phyloP scores from a whole-genome alignment of 176 grass and related monocot species.

The Themeda triandra region DNA sequence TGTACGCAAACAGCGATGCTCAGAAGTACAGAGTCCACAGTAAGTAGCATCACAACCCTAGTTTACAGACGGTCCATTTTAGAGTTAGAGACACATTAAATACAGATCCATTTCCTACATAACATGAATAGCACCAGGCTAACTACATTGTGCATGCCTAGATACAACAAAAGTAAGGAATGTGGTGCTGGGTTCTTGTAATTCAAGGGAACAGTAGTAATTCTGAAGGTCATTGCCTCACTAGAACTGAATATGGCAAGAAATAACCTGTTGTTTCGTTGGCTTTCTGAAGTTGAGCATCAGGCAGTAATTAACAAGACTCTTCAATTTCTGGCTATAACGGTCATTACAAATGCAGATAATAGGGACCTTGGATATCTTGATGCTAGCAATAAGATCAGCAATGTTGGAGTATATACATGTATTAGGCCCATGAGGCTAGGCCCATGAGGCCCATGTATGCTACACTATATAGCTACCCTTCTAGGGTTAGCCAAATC shows the following conservation, averaged over 20 bases:
- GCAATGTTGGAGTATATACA: too few relatives aligned
- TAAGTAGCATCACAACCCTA: neutral
- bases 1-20: neutral
- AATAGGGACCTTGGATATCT: slow-evolving; percentile 96
- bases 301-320: too few relatives aligned
- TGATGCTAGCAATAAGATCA: slow-evolving; percentile 99
- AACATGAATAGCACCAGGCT: slow-evolving; percentile 4
- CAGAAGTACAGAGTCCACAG: neutral
- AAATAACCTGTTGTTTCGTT: slow-evolving; percentile 85
- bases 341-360: slow-evolving; percentile 98
- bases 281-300: too few relatives aligned
- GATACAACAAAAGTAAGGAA: slow-evolving; percentile 4
- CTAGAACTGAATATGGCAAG: slow-evolving; percentile 2
- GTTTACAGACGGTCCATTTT: neutral
- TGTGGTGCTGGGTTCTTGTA: neutral
- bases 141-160: slow-evolving; percentile 7
- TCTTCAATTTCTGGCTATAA: slow-evolving; percentile 55
- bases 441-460: too few relatives aligned
- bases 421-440: too few relatives aligned
- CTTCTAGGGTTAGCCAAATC: too few relatives aligned
- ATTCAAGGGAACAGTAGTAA: neutral
- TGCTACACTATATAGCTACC: too few relatives aligned
- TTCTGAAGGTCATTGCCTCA: neutral
- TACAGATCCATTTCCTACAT: neutral
- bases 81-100: neutral